phyloP scores from a whole-genome alignment of 2,329 filamentous ascomycete species.

The Geosmithia morbida region DNA sequence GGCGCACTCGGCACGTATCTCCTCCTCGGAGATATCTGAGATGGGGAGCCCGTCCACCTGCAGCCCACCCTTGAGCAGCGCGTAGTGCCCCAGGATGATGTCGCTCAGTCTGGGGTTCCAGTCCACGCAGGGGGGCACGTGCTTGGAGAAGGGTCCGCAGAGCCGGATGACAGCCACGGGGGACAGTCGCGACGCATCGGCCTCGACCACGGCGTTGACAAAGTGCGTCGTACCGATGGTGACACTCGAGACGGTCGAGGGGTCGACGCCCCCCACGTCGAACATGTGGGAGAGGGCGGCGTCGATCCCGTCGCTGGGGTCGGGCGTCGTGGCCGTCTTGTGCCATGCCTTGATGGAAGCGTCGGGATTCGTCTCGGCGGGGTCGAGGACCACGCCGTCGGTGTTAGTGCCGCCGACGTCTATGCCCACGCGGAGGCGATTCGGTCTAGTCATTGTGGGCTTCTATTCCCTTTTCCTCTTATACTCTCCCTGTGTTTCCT shows the following conservation, averaged over 20 bases:
- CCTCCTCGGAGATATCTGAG: constrained; percentile 24
- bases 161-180: constrained; percentile 39
- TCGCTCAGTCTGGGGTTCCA: constrained; percentile 34
- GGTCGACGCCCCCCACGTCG: constrained; percentile 12
- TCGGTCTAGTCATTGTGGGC: neutral
- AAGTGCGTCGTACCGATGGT: constrained; percentile 44
- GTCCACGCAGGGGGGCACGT: constrained; percentile 34
- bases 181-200: constrained; percentile 30
- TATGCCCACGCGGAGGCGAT: constrained; percentile 23
- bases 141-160: constrained; percentile 36
- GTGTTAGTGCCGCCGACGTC: constrained; percentile 38
- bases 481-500: neutral
- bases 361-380: constrained; percentile 15
- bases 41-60: constrained; percentile 36
- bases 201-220: constrained; percentile 42
- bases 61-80: constrained; percentile 31
- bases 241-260: constrained; percentile 27
- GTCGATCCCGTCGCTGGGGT: constrained; percentile 31
- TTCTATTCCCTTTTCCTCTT: neutral
- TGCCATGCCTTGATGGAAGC: constrained; percentile 32
- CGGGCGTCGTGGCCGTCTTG: constrained; percentile 31
- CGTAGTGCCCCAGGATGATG: constrained; percentile 29
- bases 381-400: constrained; percentile 35
- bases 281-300: constrained; percentile 29
- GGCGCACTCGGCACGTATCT: constrained; percentile 23